A percentile compares a stretch with the other conserved stretches of the same genome.
These are phyloP conservation scores for Hymenoscyphus fructigenus DNA, from an alignment of 2,329 filamentous ascomycete species.

Conservation along the genomic window DNA sequence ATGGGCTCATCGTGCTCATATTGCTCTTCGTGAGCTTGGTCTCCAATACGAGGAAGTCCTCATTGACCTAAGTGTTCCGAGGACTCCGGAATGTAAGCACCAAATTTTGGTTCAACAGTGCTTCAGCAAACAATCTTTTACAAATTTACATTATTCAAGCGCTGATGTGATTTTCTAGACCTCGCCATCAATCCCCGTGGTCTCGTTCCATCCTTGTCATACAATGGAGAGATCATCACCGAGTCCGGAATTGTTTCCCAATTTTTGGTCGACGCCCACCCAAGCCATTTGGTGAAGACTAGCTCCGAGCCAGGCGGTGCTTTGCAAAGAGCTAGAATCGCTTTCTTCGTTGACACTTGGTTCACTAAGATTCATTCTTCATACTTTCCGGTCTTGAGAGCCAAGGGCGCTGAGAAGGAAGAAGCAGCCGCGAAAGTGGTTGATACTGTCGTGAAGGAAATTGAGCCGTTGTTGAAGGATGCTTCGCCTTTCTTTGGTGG, in stretches of 20 bases:
- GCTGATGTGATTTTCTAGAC: conserved; percentile 54
- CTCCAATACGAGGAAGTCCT: conserved; percentile 68
- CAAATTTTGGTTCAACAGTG: neutral
- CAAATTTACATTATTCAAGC: too few relatives aligned
- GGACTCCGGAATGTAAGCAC: conserved; percentile 46
- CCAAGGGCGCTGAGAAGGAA: conserved; percentile 47
- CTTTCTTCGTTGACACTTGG: conserved; percentile 73
- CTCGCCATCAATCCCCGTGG: conserved; percentile 77
- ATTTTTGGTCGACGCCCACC: conserved; percentile 68
- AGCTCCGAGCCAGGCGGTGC: conserved; percentile 53
- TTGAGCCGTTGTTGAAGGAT: conserved; percentile 66
- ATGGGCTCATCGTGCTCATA: conserved; percentile 75
- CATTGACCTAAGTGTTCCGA: conserved; percentile 68
- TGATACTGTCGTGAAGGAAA: conserved; percentile 61
- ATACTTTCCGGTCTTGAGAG: conserved; percentile 45
- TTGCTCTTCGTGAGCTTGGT: conserved; percentile 64
- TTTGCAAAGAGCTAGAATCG: conserved; percentile 62
- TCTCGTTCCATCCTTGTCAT: conserved; percentile 69
- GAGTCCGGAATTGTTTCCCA: conserved; percentile 73
- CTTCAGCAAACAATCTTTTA: neutral
- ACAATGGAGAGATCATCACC: conserved; percentile 65
- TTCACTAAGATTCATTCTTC: conserved; percentile 57
- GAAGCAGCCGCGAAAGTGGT: conserved; percentile 53
- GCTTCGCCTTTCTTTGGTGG: conserved; percentile 64
- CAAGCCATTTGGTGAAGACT: conserved; percentile 63